Percentiles rank a stretch among this genome's conserved stretches.
These are phyloP conservation scores for Solanum pimpinellifolium DNA, from an alignment of 257 asterid species.

Conservation along the genomic window DNA sequence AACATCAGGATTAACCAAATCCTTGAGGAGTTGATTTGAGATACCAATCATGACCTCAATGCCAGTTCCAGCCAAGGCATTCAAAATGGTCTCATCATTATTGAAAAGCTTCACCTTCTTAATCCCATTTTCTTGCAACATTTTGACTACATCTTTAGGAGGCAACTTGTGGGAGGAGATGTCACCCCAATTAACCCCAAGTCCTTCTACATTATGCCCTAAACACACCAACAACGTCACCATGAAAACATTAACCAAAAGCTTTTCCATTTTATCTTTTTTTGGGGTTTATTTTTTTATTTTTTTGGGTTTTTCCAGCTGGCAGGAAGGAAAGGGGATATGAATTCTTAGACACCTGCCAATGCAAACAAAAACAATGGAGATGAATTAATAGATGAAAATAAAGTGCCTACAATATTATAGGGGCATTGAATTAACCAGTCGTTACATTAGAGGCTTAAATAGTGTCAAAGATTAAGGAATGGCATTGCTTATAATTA, in stretches of 20 bases:
- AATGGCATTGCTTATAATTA: not conserved
- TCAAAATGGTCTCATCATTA: slow-evolving; percentile 5
- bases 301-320: not conserved
- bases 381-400: not conserved
- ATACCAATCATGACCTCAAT: slow-evolving; percentile 29
- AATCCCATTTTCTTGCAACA: slow-evolving; percentile 25
- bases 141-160: slow-evolving; percentile 17
- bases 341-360: not conserved
- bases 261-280: not conserved
- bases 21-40: slow-evolving; percentile 12
- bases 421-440: not conserved
- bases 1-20: not conserved
- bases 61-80: slow-evolving; percentile 34
- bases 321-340: not conserved
- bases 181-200: slow-evolving; percentile 31
- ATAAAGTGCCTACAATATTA: not conserved
- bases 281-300: not conserved
- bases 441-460: not conserved
- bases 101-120: slow-evolving; percentile 29
- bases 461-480: not conserved
- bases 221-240: not conserved
- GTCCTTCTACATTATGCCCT: slow-evolving; percentile 8
- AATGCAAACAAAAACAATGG: not conserved
- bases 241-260: not conserved
- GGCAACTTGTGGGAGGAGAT: slow-evolving; percentile 17